Evolutionary conservation across 768 basidiomycete genomes (phyloP).

Genomic region (Phlebiopsis flavidoalba): DNA sequence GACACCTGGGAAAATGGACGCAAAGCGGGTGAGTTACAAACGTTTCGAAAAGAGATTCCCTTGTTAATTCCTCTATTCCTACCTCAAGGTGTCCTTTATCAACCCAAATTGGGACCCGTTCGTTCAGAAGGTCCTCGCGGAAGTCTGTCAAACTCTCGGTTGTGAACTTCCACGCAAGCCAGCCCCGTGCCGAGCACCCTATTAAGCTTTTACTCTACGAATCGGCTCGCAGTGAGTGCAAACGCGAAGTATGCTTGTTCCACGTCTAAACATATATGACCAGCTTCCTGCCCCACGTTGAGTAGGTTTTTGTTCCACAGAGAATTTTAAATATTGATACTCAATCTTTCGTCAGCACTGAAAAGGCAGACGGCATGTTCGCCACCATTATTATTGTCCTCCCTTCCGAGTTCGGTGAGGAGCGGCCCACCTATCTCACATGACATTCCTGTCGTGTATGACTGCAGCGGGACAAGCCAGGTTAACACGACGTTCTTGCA

Average conservation of each 20-base stretch:
- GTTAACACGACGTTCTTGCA: slow-evolving; percentile 32
- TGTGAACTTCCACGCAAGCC: slow-evolving; percentile 22
- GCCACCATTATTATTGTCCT: slow-evolving; percentile 45
- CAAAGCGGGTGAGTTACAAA: slow-evolving; percentile 18
- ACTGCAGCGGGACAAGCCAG: slow-evolving; percentile 28
- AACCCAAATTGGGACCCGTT: slow-evolving; percentile 38
- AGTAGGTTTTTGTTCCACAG: slow-evolving; percentile 28
- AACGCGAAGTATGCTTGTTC: background rate
- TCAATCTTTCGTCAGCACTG: slow-evolving; percentile 28
- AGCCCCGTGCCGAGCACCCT: slow-evolving; percentile 35
- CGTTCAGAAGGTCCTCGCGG: slow-evolving; percentile 24
- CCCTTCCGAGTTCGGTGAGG: slow-evolving; percentile 40
- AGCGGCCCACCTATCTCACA: slow-evolving; percentile 38
- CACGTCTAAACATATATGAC: background rate
- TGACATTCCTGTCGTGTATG: slow-evolving; percentile 28
- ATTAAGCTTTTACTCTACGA: slow-evolving; percentile 47
- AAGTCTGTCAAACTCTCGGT: slow-evolving; percentile 34
- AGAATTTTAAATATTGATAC: too few relatives aligned
- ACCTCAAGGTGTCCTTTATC: slow-evolving; percentile 28
- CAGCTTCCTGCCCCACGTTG: slow-evolving; percentile 41
- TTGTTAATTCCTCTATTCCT: too few relatives aligned
- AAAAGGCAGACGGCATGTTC: slow-evolving; percentile 45
- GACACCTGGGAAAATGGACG: slow-evolving; percentile 51
- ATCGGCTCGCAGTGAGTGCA: slow-evolving; percentile 42
- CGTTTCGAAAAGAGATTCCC: too few relatives aligned